These are phyloP conservation scores for Hemileia vastatrix DNA, from an alignment of 1,284 basidiomycete genomes.

Conservation along the genomic window DNA sequence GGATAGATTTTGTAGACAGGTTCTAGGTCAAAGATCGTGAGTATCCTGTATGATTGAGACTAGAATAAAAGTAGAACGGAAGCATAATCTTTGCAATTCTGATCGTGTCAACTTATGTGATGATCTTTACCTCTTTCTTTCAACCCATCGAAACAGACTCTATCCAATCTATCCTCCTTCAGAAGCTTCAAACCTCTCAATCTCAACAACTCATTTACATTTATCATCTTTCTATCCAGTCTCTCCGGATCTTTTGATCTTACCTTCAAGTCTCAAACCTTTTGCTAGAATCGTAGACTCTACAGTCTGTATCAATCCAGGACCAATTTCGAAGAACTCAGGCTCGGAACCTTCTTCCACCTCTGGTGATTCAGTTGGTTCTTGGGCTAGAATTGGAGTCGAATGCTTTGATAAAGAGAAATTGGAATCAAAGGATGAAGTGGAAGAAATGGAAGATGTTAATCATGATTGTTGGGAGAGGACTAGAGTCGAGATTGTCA, in stretches of 20 bases:
- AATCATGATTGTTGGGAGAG: neutral
- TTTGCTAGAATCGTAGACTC: slow-evolving; percentile 55
- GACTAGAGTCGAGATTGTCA: neutral
- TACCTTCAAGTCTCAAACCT: slow-evolving; percentile 63
- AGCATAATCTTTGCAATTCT: too few species aligned
- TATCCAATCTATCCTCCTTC: slow-evolving; percentile 90
- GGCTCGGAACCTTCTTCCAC: neutral
- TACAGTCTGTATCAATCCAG: slow-evolving; percentile 63
- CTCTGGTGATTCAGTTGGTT: neutral
- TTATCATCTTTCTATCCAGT: slow-evolving; percentile 42
- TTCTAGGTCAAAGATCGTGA: slow-evolving; percentile 76
- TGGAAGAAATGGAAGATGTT: neutral
- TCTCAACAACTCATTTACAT: slow-evolving; percentile 58
- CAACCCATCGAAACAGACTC: slow-evolving; percentile 54
- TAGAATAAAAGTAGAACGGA: too few species aligned
- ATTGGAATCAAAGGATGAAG: neutral
- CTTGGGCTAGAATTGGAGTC: neutral
- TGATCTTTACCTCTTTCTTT: neutral
- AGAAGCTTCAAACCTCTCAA: slow-evolving; percentile 52
- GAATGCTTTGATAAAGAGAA: neutral
- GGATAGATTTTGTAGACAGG: slow-evolving; percentile 63
- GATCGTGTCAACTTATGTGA: too few species aligned
- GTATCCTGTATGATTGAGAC: slow-evolving; percentile 24
- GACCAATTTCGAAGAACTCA: too few species aligned
- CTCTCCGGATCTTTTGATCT: slow-evolving; percentile 69